Base-by-base conservation (phyloP, 441 rosid species). In the Croton setiger region DNA sequence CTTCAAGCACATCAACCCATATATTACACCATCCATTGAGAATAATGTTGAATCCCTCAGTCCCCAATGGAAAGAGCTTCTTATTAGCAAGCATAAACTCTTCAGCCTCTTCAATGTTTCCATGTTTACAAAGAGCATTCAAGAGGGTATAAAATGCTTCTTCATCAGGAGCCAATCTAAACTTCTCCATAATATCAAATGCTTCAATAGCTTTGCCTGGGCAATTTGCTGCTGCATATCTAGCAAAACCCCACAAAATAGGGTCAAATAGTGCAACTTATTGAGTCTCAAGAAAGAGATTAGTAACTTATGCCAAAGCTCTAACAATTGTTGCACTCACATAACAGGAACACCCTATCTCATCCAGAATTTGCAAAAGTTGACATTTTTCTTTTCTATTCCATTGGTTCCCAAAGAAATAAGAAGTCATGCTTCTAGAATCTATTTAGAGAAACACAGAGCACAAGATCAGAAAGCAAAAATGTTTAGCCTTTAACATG, bases 71-170 rank as follows among this genome's bases (percentile, higher is more conserved):
- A 75, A 91, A 91, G 58, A 89, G 80, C 81, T 87, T 89, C 80
- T 85, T 89, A 68, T 81, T 93, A 54, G 65, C 72, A 71, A 93
- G 85, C 98, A 91, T 88, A 71, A 86, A 87, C 80, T 93, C 94
- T 78, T 91, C 92, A 15, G 96, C 97, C 78, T 93, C 91, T 76
- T 93, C 98, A 54, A 91, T 79, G 77, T 87, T 82, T 31, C 97
- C 98, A 71, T 89, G 75, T 70, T 73, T 82, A 72, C 97, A 93
- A 27, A 93, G 85, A 41, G 85, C 74, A 68, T 65, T 73, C 56
- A 93, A 27, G 68, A 88, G 83, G 63, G 74, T 71, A 54, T 63
- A 69, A 71, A 85, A 89, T 31, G 91, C 93, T 78, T 91, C 96
- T 70, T 89, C 88, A 72, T 89, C 97, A 7, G 90, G 96, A 11